Conservation (phyloP, 768 basidiomycete species). For the Phylloporus arenicola region DNA sequence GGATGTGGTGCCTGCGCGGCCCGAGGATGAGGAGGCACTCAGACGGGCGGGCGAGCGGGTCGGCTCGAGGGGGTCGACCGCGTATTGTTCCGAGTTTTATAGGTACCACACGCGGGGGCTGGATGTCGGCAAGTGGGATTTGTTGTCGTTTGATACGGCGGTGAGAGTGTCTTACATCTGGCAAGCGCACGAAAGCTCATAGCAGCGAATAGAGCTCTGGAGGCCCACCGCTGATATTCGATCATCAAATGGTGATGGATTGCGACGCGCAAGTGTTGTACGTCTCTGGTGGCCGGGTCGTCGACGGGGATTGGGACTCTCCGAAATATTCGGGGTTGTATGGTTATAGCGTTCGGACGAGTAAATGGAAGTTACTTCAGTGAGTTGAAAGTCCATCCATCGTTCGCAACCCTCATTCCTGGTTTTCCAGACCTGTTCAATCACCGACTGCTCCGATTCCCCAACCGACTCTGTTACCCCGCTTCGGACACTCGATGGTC, state of each 20-base stretch:
- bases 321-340: constrained; percentile 68
- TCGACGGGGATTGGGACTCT: constrained; percentile 57
- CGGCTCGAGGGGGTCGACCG: constrained; percentile 14
- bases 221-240: constrained; percentile 70
- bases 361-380: constrained; percentile 67
- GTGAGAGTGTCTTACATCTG: constrained; percentile 36
- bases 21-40: constrained; percentile 19
- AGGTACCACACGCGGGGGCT: constrained; percentile 43
- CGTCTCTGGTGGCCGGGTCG: constrained; percentile 69
- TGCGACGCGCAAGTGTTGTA: constrained; percentile 65
- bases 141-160: constrained; percentile 59
- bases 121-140: constrained; percentile 66
- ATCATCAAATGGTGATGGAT: constrained; percentile 81
- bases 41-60: constrained; percentile 20
- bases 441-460: constrained; percentile 15
- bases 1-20: constrained; percentile 35
- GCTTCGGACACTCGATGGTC: constrained; percentile 80
- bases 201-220: constrained; percentile 38
- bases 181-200: background rate
- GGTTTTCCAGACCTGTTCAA: constrained; percentile 18
- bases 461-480: constrained; percentile 47
- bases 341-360: constrained; percentile 59
- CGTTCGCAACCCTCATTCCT: background rate
- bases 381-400: constrained; percentile 32
- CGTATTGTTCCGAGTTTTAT: constrained; percentile 66